Evolutionary conservation across 1,139 yeast species (phyloP).

Genomic region (Saccharomycopsis crataegensis): DNA sequence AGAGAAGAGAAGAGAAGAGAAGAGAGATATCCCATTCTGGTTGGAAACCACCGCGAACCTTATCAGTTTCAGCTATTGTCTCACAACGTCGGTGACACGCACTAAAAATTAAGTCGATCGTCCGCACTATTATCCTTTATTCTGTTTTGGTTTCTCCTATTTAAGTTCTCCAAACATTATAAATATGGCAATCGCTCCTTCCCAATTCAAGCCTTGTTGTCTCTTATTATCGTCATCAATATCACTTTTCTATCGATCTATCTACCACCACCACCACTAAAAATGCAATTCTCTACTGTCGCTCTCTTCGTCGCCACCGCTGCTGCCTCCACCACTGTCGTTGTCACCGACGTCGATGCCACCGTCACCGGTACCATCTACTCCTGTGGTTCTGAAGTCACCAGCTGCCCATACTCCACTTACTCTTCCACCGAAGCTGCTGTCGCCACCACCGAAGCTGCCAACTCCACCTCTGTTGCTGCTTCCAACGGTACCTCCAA

Average conservation of each 20-base stretch:
- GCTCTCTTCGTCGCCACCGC: slow-evolving; percentile 13
- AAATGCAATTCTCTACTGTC: slow-evolving; percentile 23
- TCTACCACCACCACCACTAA: too few species aligned
- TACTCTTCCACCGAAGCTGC: slow-evolving; percentile 16
- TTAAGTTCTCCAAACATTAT: neutral
- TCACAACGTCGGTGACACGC: too few species aligned
- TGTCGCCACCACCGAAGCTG: slow-evolving; percentile 23
- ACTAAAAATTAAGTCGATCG: too few species aligned
- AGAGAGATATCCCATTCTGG: too few species aligned
- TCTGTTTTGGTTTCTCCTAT: neutral
- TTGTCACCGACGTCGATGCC: slow-evolving; percentile 28
- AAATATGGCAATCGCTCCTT: neutral
- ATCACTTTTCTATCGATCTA: too few species aligned
- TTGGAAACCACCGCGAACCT: too few species aligned
- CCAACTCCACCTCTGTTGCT: slow-evolving; percentile 20
- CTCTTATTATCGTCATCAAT: too few species aligned
- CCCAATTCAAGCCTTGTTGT: neutral
- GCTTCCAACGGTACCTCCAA: slow-evolving; percentile 22
- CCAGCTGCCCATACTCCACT: slow-evolving; percentile 28
- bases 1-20: too few species aligned
- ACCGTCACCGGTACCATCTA: slow-evolving; percentile 24
- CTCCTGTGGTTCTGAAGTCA: slow-evolving; percentile 3
- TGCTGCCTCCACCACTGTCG: slow-evolving; percentile 6
- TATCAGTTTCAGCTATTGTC: too few species aligned
- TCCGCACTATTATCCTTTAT: too few species aligned